Evolutionary conservation across 495 filamentous ascomycete genomes (phyloP).

Genomic region (Ascobolus immersus): DNA sequence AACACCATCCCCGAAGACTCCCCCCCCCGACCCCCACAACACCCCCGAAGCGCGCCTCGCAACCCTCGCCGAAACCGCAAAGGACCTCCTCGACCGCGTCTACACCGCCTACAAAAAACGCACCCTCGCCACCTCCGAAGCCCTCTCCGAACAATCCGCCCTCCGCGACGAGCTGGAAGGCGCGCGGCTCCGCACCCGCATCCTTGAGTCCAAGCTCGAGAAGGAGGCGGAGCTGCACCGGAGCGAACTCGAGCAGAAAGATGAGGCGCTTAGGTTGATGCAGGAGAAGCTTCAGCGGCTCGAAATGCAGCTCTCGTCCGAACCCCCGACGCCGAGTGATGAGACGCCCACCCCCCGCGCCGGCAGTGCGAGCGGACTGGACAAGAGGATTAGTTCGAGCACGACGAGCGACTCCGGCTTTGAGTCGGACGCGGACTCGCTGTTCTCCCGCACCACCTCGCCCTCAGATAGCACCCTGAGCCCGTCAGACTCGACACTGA

Average conservation of each 20-base stretch:
- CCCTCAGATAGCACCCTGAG: too few relatives aligned
- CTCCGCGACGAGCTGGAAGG: conserved; percentile 8
- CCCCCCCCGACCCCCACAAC: neutral
- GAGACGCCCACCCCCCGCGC: conserved; percentile 4
- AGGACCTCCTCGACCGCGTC: conserved; percentile 14
- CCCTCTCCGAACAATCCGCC: conserved; percentile 6
- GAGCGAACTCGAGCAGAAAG: conserved; percentile 8
- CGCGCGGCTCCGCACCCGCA: conserved; percentile 5
- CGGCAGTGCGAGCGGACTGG: neutral
- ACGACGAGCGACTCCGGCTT: conserved; percentile 12
- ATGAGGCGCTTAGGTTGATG: conserved; percentile 8
- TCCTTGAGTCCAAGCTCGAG: conserved; percentile 12
- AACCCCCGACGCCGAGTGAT: too few relatives aligned
- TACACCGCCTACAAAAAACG: conserved; percentile 14
- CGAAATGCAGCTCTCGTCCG: too few relatives aligned
- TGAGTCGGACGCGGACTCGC: conserved; percentile 12
- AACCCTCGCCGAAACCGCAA: conserved; percentile 10
- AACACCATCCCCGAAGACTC: neutral
- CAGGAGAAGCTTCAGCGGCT: conserved; percentile 7
- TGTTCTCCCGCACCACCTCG: conserved; percentile 9
- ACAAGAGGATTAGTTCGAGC: conserved; percentile 8
- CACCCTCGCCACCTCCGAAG: conserved; percentile 7
- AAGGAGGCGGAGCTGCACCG: conserved; percentile 6
- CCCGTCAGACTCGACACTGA: too few relatives aligned
- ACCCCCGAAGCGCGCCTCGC: conserved; percentile 10